Evolutionary conservation across 176 grass and related monocot species (phyloP).

Genomic region (Musa itinerans): DNA sequence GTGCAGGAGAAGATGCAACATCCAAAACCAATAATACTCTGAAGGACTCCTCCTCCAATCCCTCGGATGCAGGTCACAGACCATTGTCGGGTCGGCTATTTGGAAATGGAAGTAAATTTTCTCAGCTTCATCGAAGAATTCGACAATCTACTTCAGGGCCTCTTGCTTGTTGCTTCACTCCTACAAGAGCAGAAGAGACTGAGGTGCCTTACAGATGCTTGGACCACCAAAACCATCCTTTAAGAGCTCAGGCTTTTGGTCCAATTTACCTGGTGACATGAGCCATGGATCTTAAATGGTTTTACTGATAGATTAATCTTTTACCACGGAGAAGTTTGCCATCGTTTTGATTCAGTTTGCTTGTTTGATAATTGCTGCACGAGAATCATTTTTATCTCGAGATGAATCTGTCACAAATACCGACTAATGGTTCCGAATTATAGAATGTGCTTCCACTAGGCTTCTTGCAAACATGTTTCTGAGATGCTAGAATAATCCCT

Average conservation of each 20-base stretch:
- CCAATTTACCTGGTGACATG: slow-evolving; percentile 8
- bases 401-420: too few relatives aligned
- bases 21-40: neutral
- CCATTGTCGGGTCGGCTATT: neutral
- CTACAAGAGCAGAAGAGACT: slow-evolving; percentile 10
- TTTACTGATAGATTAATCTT: too few relatives aligned
- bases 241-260: neutral
- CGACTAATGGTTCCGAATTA: too few relatives aligned
- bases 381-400: too few relatives aligned
- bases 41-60: neutral
- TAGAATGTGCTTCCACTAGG: too few relatives aligned
- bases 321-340: too few relatives aligned
- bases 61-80: neutral
- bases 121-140: neutral
- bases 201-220: neutral
- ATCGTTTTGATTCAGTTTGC: too few relatives aligned
- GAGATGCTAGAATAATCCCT: too few relatives aligned
- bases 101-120: neutral
- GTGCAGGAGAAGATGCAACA: neutral
- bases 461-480: too few relatives aligned
- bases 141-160: neutral
- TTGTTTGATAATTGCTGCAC: too few relatives aligned
- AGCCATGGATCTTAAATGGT: neutral
- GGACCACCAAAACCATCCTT: neutral
- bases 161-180: slow-evolving; percentile 1